Percentiles rank a stretch among this genome's conserved stretches.
Evolutionary conservation across 148 eudicot genomes (phyloP).

Genomic region (Camellia japonica): DNA sequence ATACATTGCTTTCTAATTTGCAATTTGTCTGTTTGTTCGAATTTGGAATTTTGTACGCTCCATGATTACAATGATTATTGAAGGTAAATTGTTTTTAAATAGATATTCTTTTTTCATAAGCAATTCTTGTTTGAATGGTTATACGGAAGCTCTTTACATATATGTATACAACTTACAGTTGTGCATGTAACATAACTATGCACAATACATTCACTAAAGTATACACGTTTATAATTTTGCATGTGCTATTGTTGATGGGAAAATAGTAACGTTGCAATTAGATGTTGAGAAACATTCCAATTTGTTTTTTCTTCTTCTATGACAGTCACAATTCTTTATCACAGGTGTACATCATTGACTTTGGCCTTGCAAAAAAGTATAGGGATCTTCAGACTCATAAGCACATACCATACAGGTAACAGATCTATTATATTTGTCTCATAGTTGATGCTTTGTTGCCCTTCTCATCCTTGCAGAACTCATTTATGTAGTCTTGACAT

Average conservation of each 20-base stretch:
- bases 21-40: too few species aligned
- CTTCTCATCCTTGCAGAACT: background rate
- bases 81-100: background rate
- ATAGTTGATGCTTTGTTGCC: background rate
- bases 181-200: too few species aligned
- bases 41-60: too few species aligned
- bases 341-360: conserved; percentile 33
- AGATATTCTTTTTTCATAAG: background rate
- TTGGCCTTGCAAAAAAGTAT: conserved; percentile 40
- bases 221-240: background rate
- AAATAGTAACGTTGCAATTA: background rate
- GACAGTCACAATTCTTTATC: background rate
- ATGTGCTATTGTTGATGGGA: background rate
- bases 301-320: background rate
- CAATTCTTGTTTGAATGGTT: background rate
- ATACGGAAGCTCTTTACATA: background rate
- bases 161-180: too few species aligned
- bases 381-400: conserved; percentile 39
- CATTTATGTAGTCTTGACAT: background rate
- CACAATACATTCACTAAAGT: background rate
- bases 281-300: background rate
- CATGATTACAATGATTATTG: background rate
- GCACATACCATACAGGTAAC: conserved; percentile 38
- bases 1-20: too few species aligned
- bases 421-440: background rate